Evolutionary conservation across 305 asterid genomes (phyloP).

Genomic region (Nicotiana rustica): DNA sequence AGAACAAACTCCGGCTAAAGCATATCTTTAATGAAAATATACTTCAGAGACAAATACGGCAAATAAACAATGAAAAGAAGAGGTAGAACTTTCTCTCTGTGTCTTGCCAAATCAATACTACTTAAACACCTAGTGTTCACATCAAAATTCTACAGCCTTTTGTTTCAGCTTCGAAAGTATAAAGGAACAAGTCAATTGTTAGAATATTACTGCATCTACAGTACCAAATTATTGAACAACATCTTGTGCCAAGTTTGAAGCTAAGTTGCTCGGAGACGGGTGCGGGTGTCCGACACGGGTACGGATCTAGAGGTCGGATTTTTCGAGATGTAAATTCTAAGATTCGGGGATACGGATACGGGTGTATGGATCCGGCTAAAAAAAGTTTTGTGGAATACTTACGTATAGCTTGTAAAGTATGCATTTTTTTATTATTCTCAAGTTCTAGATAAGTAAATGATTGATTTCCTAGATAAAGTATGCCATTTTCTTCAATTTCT

Average conservation of each 20-base stretch:
- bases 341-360: too few relatives aligned
- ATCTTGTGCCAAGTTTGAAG: not conserved
- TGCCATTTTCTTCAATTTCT: too few relatives aligned
- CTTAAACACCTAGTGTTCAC: not conserved
- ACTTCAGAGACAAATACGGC: not conserved
- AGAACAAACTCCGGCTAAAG: not conserved
- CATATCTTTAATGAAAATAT: not conserved
- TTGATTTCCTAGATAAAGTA: too few relatives aligned
- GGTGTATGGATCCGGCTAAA: too few relatives aligned
- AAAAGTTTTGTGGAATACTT: too few relatives aligned
- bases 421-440: too few relatives aligned
- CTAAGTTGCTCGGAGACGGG: too few relatives aligned
- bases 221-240: conserved; percentile 1
- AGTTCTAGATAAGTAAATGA: too few relatives aligned
- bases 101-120: not conserved
- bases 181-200: not conserved
- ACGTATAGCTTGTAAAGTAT: too few relatives aligned
- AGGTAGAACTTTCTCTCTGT: not conserved
- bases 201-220: not conserved
- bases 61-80: not conserved
- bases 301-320: too few relatives aligned
- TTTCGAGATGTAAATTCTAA: too few relatives aligned
- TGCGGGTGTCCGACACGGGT: too few relatives aligned
- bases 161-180: not conserved
- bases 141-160: conserved; percentile 25